Evolutionary conservation across 2,329 filamentous ascomycete species (phyloP).

Genomic region (Nannizziopsis barbatae): DNA sequence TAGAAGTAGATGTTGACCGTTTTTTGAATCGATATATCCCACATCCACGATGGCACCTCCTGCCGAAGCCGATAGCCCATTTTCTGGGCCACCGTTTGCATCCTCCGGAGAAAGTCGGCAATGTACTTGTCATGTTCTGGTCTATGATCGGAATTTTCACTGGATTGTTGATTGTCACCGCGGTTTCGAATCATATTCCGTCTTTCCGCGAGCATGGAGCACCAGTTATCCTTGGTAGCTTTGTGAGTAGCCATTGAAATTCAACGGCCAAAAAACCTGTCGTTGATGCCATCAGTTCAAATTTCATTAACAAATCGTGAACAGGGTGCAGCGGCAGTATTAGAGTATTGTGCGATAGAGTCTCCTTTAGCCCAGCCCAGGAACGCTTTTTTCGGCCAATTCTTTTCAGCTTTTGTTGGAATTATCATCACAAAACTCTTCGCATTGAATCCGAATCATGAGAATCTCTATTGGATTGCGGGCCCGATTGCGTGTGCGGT

Average conservation of each 20-base stretch:
- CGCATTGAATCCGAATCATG: constrained; percentile 37
- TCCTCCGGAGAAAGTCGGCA: constrained; percentile 39
- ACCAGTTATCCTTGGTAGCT: constrained; percentile 57
- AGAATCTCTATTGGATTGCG: constrained; percentile 51
- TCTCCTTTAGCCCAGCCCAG: constrained; percentile 63
- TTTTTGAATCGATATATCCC: constrained; percentile 62
- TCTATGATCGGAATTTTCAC: constrained; percentile 54
- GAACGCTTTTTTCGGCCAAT: constrained; percentile 56
- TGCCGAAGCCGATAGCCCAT: constrained; percentile 56
- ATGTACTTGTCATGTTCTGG: constrained; percentile 50
- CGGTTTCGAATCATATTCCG: constrained; percentile 45
- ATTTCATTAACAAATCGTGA: not conserved
- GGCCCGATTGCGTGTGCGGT: constrained; percentile 55
- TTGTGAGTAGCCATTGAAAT: constrained; percentile 42
- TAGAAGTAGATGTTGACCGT: constrained; percentile 63
- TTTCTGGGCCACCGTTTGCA: constrained; percentile 53
- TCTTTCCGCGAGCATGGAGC: constrained; percentile 43
- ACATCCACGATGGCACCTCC: constrained; percentile 48
- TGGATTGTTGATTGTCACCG: constrained; percentile 49
- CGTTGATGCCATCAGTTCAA: not conserved
- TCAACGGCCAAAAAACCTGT: not conserved
- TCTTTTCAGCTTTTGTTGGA: constrained; percentile 51
- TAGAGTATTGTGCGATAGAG: constrained; percentile 61
- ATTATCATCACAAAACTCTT: constrained; percentile 57
- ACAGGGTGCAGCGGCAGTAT: constrained; percentile 62